A percentile compares a stretch with the other conserved stretches of the same genome.
Conservation (phyloP, 345 rosid species). For the Clarkia xantiana region DNA sequence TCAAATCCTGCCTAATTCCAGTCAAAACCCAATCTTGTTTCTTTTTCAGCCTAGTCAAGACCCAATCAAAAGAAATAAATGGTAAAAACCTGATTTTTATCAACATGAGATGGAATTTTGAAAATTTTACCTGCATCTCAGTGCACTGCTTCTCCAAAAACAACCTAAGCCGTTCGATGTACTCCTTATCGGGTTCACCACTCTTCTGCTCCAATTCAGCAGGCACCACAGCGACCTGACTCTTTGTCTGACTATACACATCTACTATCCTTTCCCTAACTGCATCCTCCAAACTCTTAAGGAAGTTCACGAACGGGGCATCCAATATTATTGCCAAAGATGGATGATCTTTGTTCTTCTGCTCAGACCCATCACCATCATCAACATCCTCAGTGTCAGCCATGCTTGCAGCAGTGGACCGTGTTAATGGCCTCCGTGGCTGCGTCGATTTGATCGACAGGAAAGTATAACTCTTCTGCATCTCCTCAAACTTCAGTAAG, state of each 20-base stretch:
- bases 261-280: constrained; percentile 61
- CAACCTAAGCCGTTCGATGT: constrained; percentile 54
- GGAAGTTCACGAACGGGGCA: constrained; percentile 35
- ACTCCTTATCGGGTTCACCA: constrained; percentile 62
- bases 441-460: constrained; percentile 35
- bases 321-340: constrained; percentile 53
- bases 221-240: constrained; percentile 74
- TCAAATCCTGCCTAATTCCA: no score
- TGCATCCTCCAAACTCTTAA: constrained; percentile 45
- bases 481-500: constrained; percentile 74
- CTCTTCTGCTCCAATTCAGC: constrained; percentile 71
- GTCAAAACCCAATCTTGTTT: no score
- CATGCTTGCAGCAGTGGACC: constrained; percentile 79
- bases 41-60: no score
- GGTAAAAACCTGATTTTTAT: no score
- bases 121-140: constrained; percentile 57
- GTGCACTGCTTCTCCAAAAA: constrained; percentile 81
- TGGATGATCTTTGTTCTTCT: constrained; percentile 53
- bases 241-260: constrained; percentile 65
- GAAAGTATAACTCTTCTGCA: constrained; percentile 69
- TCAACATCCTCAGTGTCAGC: constrained; percentile 61
- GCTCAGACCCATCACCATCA: constrained; percentile 31
- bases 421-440: constrained; percentile 43
- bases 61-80: no score
- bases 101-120: background rate